Base-by-base conservation (phyloP, 2,329 filamentous ascomycete genomes). In the Cytospora piceicola region DNA sequence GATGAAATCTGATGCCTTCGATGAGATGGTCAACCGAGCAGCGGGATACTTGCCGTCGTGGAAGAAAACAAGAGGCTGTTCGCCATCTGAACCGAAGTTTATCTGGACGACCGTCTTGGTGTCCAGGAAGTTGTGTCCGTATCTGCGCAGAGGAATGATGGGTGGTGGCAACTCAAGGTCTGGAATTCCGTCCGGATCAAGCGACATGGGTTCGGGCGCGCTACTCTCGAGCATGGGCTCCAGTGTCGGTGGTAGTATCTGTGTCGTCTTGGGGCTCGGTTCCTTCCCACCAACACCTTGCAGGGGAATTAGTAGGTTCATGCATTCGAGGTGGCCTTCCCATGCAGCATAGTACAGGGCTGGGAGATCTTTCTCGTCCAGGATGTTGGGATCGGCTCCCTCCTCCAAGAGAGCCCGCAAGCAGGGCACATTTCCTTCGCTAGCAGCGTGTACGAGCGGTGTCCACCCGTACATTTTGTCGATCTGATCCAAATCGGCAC, bases 381-480 rank as follows among this genome's bases (percentile, higher is more conserved):
- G 80, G 63, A 93, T 91, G 69, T 89, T 89, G 1, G 90, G 86
- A 72, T 96, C 88, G 4, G 90, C 94, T 9, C 91, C 90, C 69
- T 91, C 87, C 61, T 93, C 87, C 14, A 99, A 82, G 4, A 99
- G 83, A 1, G 89, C 91, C 70, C 93, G 87, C 53, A 99, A 82
- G 73, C 94, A 97, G 30, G 91, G 88, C 1, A 97, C 90, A 74
- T 97, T 96, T 27, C 95, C 95, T 79, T 99, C 95, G 74, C 94
- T 97, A 12, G 95, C 95, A 2, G 95, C 94, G 75, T 99, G 94
- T 65, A 99, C 95, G 6, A 99, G 82, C 0, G 95, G 94, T 2
- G 95, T 98, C 95, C 95, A 99, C 67, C 94, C 93, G 72, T 98
- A 98, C 20, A 99, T 83, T 78, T 97, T 98, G 77, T 99, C 95